Evolutionary conservation across 352 stramenopile species (phyloP).

Genomic region (Phytophthora pistaciae): DNA sequence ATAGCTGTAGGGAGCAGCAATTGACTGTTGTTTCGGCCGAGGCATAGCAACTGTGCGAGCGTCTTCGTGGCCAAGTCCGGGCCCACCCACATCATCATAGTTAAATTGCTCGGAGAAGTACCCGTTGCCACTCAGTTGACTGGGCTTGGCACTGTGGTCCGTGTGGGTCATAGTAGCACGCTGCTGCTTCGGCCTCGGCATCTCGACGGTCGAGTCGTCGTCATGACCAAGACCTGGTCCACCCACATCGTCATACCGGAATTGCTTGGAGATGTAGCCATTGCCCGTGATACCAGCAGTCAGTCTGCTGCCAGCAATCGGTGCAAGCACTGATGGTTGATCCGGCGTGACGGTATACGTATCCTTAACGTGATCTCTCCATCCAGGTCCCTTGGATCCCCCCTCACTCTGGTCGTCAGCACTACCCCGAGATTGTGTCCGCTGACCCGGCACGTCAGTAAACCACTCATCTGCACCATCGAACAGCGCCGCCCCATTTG

Average conservation of each 20-base stretch:
- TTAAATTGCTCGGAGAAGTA: conserved; percentile 43
- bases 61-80: conserved; percentile 38
- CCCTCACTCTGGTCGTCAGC: conserved; percentile 24
- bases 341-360: conserved; percentile 34
- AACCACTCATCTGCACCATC: conserved; percentile 71
- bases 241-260: conserved; percentile 38
- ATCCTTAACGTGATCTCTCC: conserved; percentile 41
- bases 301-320: conserved; percentile 19
- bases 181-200: conserved; percentile 34
- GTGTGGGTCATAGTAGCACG: neutral
- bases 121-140: conserved; percentile 22
- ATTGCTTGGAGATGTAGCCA: conserved; percentile 47
- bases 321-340: conserved; percentile 12
- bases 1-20: conserved; percentile 15
- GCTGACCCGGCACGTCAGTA: conserved; percentile 43
- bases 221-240: conserved; percentile 35
- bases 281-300: conserved; percentile 36
- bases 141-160: conserved; percentile 19
- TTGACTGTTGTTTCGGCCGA: conserved; percentile 27
- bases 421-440: conserved; percentile 9
- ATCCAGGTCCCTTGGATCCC: conserved; percentile 26
- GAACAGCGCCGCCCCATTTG: conserved; percentile 42
- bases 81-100: conserved; percentile 35
- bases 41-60: conserved; percentile 34
- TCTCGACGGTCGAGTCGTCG: conserved; percentile 22